Base-by-base conservation (phyloP, 768 basidiomycete genomes). In the Russula sp. region DNA sequence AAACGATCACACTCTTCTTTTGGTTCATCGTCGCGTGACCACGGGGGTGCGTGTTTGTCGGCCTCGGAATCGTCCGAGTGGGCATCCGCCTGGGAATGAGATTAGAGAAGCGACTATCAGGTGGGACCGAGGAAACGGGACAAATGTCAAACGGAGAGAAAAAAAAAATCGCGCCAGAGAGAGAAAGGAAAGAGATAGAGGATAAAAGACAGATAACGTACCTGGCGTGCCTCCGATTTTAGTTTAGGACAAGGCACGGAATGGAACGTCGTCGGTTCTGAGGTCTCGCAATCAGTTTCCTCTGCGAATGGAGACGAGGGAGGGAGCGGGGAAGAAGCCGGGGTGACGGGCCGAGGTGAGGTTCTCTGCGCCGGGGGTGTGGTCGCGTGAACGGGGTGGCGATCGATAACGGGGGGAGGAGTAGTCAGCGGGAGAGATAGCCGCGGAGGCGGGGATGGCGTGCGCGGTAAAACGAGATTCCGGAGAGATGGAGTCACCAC, bases 291-390 rank as follows among this genome's bases (percentile, higher is more conserved):
- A 8, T 59, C 58, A 14, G 58, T 57, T 18, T 58, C 59, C 22
- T 61, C 60, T 36, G 64, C 54, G 7, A 67, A 59, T 3, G 66
- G 66, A 7, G 66, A 67, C 5, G 66, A 67, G 22, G 64, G 66
- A 13, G 66, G 66, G 2, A 67, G 60, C 4, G 65, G 60, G 3
- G 64, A 65, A 52, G 56, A 56, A 22, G 60, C 46, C n/a, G 59
- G 38, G 9, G 57, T 45, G 29, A 11, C 46, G 58, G 34, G 29
- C 42, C 48, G 55, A 41, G 55, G 5, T 47, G 63, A 20, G 43
- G 35, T 47, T 52, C 14, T 56, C 22, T 39, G 56, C 35, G 55
- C 59, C 43, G 29, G 11, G 20, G 34, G 22, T 16, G 39, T 5
- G 36, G 32, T 35, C 54, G 39, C 47, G 42, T 56, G 63, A 29